These are phyloP conservation scores for Flueggea neowawraea DNA, from an alignment of 441 rosid genomes.

Conservation along the genomic window DNA sequence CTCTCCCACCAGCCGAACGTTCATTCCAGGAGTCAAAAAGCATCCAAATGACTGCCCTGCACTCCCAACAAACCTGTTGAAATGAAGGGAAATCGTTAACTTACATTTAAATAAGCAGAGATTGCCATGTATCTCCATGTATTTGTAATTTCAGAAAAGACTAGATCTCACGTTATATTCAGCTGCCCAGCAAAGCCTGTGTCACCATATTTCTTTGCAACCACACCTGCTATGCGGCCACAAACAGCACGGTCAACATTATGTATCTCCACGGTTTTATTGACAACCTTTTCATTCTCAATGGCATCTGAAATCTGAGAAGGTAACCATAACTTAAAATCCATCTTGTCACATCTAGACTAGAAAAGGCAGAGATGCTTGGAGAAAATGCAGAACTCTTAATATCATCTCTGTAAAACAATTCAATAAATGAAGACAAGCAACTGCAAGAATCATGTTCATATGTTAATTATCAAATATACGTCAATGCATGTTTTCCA, in stretches of 20 bases:
- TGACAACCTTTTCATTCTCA: slow-evolving; percentile 71
- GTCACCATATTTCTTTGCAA: slow-evolving; percentile 94
- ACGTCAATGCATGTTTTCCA: too few relatives aligned
- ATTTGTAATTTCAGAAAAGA: slow-evolving; percentile 5
- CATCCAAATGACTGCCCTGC: slow-evolving; percentile 99
- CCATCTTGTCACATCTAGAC: neutral
- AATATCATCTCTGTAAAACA: neutral
- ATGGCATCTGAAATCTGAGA: slow-evolving; percentile 78
- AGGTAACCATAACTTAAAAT: slow-evolving; percentile 9
- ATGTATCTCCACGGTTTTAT: slow-evolving; percentile 70
- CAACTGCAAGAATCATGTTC: neutral
- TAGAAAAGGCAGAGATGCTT: slow-evolving; percentile 1
- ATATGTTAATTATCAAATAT: too few relatives aligned
- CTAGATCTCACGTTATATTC: slow-evolving; percentile 72
- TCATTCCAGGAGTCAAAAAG: slow-evolving; percentile 98
- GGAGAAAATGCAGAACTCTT: neutral
- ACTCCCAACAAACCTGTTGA: slow-evolving; percentile 77
- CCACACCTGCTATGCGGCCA: slow-evolving; percentile 83
- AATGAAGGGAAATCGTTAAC: slow-evolving; percentile 25
- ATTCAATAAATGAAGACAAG: too few relatives aligned
- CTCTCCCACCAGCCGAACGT: slow-evolving; percentile 85
- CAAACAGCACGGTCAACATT: slow-evolving; percentile 93
- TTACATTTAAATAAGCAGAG: slow-evolving; percentile 3
- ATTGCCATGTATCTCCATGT: neutral
- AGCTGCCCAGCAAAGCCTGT: slow-evolving; percentile 96